Base-by-base conservation (phyloP, 352 stramenopile genomes). In the Globisporangium nunn region DNA sequence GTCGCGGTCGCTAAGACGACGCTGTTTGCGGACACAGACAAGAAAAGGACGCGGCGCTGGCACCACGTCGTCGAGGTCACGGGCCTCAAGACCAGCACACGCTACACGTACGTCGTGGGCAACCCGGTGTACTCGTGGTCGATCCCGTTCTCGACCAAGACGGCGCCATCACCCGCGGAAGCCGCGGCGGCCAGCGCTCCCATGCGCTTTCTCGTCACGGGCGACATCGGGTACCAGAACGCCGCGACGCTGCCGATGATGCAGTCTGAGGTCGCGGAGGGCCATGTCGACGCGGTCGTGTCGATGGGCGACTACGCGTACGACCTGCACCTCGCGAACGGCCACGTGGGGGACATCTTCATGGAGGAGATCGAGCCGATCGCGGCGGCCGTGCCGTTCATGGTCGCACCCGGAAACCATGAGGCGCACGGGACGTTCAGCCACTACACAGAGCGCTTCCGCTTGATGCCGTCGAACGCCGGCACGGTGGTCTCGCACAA, bases 321-420 rank as follows among this genome's bases (percentile, higher is more conserved):
- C 64, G 85, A 96, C 50, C 68, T 96, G 57, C 72, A 96, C 58
- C 70, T 88, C 31, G 74, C 81, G 5, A 64, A 93, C 28, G 87
- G 87, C 3, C 71, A 79, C 52, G 81, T 93, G 15, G 87, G 87
- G 49, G 86, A 95, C 58, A 88, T 95, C 30, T 97, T 93, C 68
- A 93, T 97, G 85, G 80, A 90, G 41, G 78, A 92, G 56, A 93
- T 96, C 61, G 76, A 96, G 41, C 77, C 81, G 3, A 93, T 96
- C 52, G 85, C 86, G 18, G 75, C 82, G 15, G 69, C 64, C 14
- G 74, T 95, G 37, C 88, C 89, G 1, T 97, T 95, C 60, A 96
- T 97, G 87, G 85, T 96, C 46, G 80, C 81, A 11, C 79, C 85
- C 0, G 91, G 91, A 37, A 97, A 97, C 68, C 91, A 97, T 71